Evolutionary conservation across 106 monocot species (phyloP).

Genomic region (Dioscorea zingiberensis): DNA sequence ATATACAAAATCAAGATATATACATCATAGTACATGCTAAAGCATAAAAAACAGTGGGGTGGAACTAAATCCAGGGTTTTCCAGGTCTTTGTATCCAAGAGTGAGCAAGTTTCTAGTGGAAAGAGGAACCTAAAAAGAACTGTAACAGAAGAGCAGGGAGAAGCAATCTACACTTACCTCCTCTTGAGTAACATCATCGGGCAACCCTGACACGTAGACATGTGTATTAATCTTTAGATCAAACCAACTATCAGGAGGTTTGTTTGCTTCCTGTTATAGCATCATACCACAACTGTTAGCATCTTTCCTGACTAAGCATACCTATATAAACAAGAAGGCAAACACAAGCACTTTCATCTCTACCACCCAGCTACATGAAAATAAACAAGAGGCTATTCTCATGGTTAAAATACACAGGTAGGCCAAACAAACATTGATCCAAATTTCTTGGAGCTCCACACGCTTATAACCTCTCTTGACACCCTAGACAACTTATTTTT

Average conservation of each 20-base stretch:
- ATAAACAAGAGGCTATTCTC: too few relatives aligned
- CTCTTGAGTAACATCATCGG: conserved; percentile 86
- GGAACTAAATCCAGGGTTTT: not conserved
- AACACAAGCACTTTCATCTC: too few relatives aligned
- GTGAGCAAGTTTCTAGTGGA: too few relatives aligned
- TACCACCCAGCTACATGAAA: too few relatives aligned
- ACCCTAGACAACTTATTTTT: too few relatives aligned
- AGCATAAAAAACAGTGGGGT: not conserved
- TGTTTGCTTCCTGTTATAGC: conserved; percentile 75
- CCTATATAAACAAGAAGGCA: not conserved
- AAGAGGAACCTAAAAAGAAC: too few relatives aligned
- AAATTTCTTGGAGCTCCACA: not conserved
- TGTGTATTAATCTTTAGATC: conserved; percentile 95
- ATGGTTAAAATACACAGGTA: too few relatives aligned
- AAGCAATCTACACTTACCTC: conserved; percentile 55
- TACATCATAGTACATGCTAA: not conserved
- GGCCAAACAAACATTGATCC: not conserved
- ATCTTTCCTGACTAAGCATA: conserved; percentile 1
- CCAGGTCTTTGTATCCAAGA: too few relatives aligned
- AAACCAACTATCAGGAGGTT: conserved; percentile 96
- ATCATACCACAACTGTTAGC: conserved; percentile 14
- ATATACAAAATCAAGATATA: not conserved
- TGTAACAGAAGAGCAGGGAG: too few relatives aligned
- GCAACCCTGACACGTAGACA: conserved; percentile 92
- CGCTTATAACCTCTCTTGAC: not conserved